Base-by-base conservation (phyloP, 345 rosid species). In the Lepidium aucheri region DNA sequence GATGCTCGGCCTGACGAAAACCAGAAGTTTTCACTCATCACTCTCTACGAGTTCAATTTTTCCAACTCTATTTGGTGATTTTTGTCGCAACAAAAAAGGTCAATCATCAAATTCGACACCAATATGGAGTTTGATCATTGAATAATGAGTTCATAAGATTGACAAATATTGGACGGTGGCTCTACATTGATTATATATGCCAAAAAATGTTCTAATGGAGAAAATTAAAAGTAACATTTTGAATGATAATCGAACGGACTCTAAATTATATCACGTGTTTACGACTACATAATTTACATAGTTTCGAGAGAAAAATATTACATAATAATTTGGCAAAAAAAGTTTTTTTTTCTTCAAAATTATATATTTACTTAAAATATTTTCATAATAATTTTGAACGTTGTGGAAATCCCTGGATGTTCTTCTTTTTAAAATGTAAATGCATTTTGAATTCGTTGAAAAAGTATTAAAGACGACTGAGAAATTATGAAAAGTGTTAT, bases 141-240 rank as follows among this genome's bases (percentile, higher is more conserved):
- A 63, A n/a, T 3, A 7, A 39, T 16, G 41, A 26, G 18, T 70
- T 22, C 30, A 41, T 60, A 20, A 30, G 61, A 60, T 16, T 62
- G 56, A 28, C 54, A 36, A 26, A 6, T 61, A 22, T 8, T 71
- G 75, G 69, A 54, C 69, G 75, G 75, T 71, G 75, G 69, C 44
- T 26, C 30, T 30, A 54, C 35, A 36, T 38, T 53, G 45, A 36
- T 17, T 53, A 45, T 53, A 9, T 43, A 70, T 16, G 1, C 30
- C 30, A 61, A 15, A 32, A 30, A 33, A 44, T 28, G 34, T 70
- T 53, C 13, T 45, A 28, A 35, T 55, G 57, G 41, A 26, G 30
- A 46, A n/a, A 63, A 28, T 9, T 22, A 36, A 54, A 54, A 36
- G 50, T 63, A 46, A 47, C 33, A 61, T 62, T 0, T 61, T 44